Evolutionary conservation across 768 basidiomycete genomes (phyloP), one percentile per base, ranked within the genome.

Genomic region (Hirschioporus abietinus): DNA sequence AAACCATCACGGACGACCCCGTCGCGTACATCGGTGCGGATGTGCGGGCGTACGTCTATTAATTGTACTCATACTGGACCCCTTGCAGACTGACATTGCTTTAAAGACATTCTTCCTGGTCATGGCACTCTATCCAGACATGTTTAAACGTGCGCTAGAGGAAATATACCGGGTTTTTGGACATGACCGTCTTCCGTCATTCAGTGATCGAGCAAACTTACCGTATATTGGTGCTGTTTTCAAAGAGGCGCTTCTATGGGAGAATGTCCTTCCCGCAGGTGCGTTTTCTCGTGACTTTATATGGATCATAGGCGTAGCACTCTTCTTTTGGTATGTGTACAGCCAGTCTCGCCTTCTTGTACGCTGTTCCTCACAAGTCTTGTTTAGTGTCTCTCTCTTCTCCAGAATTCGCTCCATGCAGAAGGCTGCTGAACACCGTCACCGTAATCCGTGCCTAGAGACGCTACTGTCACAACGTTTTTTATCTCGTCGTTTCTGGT

Each of bases 231-330:
- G 68, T 15, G 68, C 68, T 10, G 20, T 74, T 12, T 12, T 67
- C 26, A 68, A 71, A 59, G 73, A 74, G 66, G 60, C 63, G 9
- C 60, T 71, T 7, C 62, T 71, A 10, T 74, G 71, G 71, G 65
- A 70, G 18, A 68, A 71, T 18, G 58, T 63, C 20, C n/a, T 60
- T 27, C 66, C 72, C 9, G 23, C 58, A n/a, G 68, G 68, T 58
- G 17, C 17, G 63, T 24, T 18, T 60, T 61, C 30, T 17, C 15
- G 5, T 61, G 30, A 30, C 30, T n/a, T n/a, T n/a, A n/a, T n/a
- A n/a, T n/a, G n/a, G n/a, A n/a, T n/a, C n/a, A n/a, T n/a, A n/a
- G n/a, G n/a, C n/a, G n/a, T n/a, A n/a, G n/a, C n/a, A n/a, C n/a
- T n/a, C n/a, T n/a, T n/a, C n/a, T n/a, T n/a, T n/a, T n/a, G n/a